phyloP scores from a whole-genome alignment of 768 basidiomycete species.

The Rhodotorula graminis region DNA sequence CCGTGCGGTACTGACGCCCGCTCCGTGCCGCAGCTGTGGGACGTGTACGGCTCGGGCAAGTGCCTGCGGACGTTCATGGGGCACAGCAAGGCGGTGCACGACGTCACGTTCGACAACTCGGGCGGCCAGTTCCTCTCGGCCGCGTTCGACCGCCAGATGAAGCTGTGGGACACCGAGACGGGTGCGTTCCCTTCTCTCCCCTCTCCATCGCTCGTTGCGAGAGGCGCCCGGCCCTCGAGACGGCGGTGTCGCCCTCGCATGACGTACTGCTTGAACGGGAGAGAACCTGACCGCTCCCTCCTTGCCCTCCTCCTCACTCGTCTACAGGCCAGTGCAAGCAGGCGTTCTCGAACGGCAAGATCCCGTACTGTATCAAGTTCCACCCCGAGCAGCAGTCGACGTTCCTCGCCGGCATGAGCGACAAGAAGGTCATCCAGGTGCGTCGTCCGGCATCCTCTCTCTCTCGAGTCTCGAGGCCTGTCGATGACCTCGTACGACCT shows the following conservation, averaged over 20 bases:
- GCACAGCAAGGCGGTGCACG: slow-evolving; percentile 93
- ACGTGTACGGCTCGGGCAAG: slow-evolving; percentile 92
- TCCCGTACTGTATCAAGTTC: slow-evolving; percentile 90
- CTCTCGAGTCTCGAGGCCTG: not conserved
- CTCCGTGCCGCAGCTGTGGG: slow-evolving; percentile 71
- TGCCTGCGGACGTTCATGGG: slow-evolving; percentile 96
- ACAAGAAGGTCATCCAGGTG: slow-evolving; percentile 98
- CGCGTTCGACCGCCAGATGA: slow-evolving; percentile 93
- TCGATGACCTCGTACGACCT: too few relatives aligned
- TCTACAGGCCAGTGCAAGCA: slow-evolving; percentile 74
- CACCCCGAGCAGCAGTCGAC: slow-evolving; percentile 96
- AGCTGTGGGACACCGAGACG: slow-evolving; percentile 98
- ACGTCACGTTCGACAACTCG: slow-evolving; percentile 90
- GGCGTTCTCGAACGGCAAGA: slow-evolving; percentile 95
- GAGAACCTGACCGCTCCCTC: too few relatives aligned
- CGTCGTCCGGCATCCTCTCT: slow-evolving; percentile 30
- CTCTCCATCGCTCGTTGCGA: not conserved
- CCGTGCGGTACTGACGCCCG: not conserved
- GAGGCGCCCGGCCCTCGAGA: too few relatives aligned
- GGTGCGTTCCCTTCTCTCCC: slow-evolving; percentile 47
- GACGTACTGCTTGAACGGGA: too few relatives aligned
- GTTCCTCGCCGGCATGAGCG: slow-evolving; percentile 96
- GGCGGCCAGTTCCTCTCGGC: slow-evolving; percentile 85
- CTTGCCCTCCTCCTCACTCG: too few relatives aligned
- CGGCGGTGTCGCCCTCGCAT: too few relatives aligned